Base-by-base conservation (phyloP, 352 stramenopile genomes). In the Globisporangium solare region DNA sequence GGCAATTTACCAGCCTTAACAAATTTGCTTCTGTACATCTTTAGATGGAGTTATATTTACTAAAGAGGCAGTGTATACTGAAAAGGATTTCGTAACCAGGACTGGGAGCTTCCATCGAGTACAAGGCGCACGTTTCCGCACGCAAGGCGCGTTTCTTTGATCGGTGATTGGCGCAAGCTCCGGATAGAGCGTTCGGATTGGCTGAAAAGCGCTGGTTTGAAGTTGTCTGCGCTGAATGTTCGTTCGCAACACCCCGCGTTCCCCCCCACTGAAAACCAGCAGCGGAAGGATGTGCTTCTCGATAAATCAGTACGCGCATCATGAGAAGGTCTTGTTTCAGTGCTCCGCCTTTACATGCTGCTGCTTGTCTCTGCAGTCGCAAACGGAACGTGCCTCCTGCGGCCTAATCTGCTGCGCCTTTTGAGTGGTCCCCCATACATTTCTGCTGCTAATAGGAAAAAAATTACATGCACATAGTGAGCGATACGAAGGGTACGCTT, bases 121-220 rank as follows among this genome's bases (percentile, higher is more conserved):
- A 12, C 3, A 27, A 15, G 40, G 51, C 21, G 51, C 40, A 32
- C 40, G 51, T 57, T 54, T 54, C 51, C 40, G 21, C 51, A 57
- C 51, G 40, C 40, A 21, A 6, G 17, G 51, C 40, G 51, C 51
- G 40, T 57, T 57, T 57, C 17, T 57, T 54, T 54, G 24, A 42
- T 41, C 27, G 24, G 7, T 54, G 48, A 50, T 57, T 57, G 51
- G 51, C 51, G 51, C 40, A 48, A 49, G 51, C 10, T 13, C 2
- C 14, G 10, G 6, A 15, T 6, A 11, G 12, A 22, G 11, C 8
- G 5, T 15, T 21, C 10, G 17, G 35, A 55, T 49, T 56, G 39
- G 39, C 6, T 47, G 22, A 56, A 56, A 49, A 42, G 37, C 11
- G 37, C 10, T 42, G 37, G 11, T 42, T 42, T 12, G 14, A 42